A percentile compares a stretch with the other conserved stretches of the same genome.
Evolutionary conservation across 768 basidiomycete genomes (phyloP).

Genomic region (Boletales sp.): DNA sequence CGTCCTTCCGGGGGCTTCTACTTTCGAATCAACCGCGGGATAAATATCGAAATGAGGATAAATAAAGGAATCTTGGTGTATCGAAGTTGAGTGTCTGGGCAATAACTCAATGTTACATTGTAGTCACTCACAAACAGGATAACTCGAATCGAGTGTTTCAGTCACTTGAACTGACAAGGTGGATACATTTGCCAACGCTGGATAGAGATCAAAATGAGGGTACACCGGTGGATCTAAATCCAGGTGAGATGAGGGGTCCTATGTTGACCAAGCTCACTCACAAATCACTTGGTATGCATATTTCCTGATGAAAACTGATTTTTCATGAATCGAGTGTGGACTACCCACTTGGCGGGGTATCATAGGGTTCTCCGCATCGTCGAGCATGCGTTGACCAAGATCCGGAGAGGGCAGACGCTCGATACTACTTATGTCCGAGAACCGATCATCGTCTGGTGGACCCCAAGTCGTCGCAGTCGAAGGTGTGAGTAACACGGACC

Average conservation of each 20-base stretch:
- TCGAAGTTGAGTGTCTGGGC: slow-evolving; percentile 1
- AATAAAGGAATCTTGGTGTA: slow-evolving; percentile 33
- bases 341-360: neutral
- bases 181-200: slow-evolving; percentile 7
- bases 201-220: slow-evolving; percentile 35
- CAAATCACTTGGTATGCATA: slow-evolving; percentile 30
- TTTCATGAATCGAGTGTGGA: neutral
- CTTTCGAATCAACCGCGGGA: slow-evolving; percentile 19
- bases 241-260: slow-evolving; percentile 2
- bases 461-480: slow-evolving; percentile 48
- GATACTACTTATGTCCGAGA: slow-evolving; percentile 33
- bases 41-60: slow-evolving; percentile 45
- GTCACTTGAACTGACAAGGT: neutral
- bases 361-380: slow-evolving; percentile 46
- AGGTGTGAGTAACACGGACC: slow-evolving; percentile 54
- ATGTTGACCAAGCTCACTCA: slow-evolving; percentile 10
- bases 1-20: neutral
- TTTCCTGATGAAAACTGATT: slow-evolving; percentile 4
- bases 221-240: slow-evolving; percentile 21
- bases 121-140: slow-evolving; percentile 25
- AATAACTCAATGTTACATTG: too few relatives aligned
- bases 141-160: slow-evolving; percentile 5
- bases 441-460: slow-evolving; percentile 42
- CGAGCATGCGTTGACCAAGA: slow-evolving; percentile 51
- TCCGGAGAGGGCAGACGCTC: slow-evolving; percentile 54